These are phyloP conservation scores for Cicer cuneatum DNA, from an alignment of 306 rosid genomes.

Conservation along the genomic window DNA sequence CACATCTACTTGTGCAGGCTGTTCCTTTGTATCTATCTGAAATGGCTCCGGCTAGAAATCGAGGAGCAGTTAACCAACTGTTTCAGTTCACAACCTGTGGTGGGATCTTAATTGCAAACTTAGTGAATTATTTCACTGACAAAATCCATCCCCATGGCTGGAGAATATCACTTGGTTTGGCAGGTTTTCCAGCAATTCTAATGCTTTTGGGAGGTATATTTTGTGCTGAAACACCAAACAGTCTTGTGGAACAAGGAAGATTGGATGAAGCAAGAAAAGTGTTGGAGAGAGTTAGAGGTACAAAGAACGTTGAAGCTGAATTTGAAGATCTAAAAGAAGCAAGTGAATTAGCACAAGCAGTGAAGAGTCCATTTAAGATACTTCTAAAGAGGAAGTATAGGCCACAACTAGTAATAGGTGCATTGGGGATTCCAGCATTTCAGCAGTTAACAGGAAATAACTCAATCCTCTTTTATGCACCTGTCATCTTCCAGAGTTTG, in stretches of 20 bases:
- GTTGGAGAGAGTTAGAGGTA: conserved; percentile 85
- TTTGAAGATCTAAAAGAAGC: conserved; percentile 89
- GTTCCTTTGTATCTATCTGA: conserved; percentile 95
- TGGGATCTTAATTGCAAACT: conserved; percentile 76
- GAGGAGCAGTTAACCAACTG: conserved; percentile 93
- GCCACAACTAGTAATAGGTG: conserved; percentile 91
- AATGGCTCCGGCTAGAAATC: conserved; percentile 88
- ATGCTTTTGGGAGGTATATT: conserved; percentile 87
- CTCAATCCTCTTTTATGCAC: conserved; percentile 97
- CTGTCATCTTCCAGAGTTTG: conserved; percentile 92
- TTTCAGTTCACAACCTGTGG: conserved; percentile 91
- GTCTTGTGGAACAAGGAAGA: conserved; percentile 88
- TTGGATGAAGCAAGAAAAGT: conserved; percentile 72
- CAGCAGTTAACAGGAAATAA: conserved; percentile 97
- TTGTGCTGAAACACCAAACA: conserved; percentile 97
- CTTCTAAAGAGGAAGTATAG: conserved; percentile 76
- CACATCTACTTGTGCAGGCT: conserved; percentile 60
- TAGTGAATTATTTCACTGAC: conserved; percentile 74
- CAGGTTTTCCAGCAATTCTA: conserved; percentile 77
- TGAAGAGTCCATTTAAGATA: conserved; percentile 70
- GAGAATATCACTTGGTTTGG: conserved; percentile 93
- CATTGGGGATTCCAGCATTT: conserved; percentile 92
- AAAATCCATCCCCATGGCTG: conserved; percentile 90
- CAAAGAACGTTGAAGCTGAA: conserved; percentile 83
- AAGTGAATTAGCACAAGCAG: conserved; percentile 68